Base-by-base conservation (phyloP, 2,329 filamentous ascomycete genomes). In the Aspergillus ibericus region DNA sequence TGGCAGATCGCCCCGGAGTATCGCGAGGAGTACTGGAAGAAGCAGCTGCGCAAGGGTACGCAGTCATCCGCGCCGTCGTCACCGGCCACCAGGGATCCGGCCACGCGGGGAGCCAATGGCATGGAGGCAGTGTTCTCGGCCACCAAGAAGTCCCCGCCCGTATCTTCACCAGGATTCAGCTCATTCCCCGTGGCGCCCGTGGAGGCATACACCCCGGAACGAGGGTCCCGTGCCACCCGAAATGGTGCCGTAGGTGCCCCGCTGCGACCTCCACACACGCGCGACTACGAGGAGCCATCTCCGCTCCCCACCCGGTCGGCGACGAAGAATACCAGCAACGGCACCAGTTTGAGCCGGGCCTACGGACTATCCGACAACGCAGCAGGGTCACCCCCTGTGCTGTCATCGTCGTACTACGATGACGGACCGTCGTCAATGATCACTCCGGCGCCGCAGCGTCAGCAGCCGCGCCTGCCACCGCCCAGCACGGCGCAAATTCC, bases 1-100 rank as follows among this genome's bases (percentile, higher is more conserved):
- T 99, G 95, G 95, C 91, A 93, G 75, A 93, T 99, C 70, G 87
- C 91, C 4, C 84, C 90, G 1, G 91, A 96, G 63, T 85, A 88
- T 64, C 87, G 89, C 50, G 91, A 97, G 16, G 93, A 96, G 54
- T 96, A 97, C 81, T 84, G 92, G 59, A 90, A 90, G 72, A 91
- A 89, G 66, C 77, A 79, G 65, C 70, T 74, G 38, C 75, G 77
- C 32, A 79, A 78, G 56, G 76, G 77, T 12, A 73, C 70, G 5
- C 75, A 77, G 47, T 79, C 77, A 10, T 78, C 76, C 5, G 77
- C 77, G 1, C 79, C 80, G 32, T 79, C 79, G 9, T 79, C 77
- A 0, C 78, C 78, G 9, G 77, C 76, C 15, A 76, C 76, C 29
- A 79, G 78, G 59, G 78, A 80, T 47, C 71, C 72, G 13, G 70